Base-by-base conservation (phyloP, 495 filamentous ascomycete species). In the Hypoxylon fragiforme region DNA sequence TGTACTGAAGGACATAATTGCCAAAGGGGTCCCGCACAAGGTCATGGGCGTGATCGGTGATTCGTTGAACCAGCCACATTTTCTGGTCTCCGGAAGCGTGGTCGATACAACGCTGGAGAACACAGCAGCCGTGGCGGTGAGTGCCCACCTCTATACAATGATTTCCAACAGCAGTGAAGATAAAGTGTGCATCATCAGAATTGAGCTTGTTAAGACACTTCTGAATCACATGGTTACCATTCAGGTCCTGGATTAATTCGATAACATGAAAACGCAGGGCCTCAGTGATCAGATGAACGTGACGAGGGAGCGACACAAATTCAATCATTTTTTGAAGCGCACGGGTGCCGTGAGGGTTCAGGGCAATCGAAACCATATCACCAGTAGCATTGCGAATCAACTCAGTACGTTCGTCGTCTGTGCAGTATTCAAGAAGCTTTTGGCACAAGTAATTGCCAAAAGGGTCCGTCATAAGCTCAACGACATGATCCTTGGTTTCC, bases 251-350 rank as follows among this genome's bases (percentile, higher is more conserved):
- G 49, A 98, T 96, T 34, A 98, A 76, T 45, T 90, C 86, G 3
- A 97, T 92, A 20, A 98, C 94, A 48, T 88, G 82, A 50, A 82
- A 72, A 28, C 83, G 74, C 22, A 98, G 78, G 14, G 92, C 87
- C 21, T 83, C 68, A 52, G 95, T 94, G 61, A 98, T 90, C 15
- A 85, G 86, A 49, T 87, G 75, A 36, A 91, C 88, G 73, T 90
- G 78, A 60, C 87, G 84, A 2, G 80, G 75, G 24, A 88, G 91
- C 36, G 87, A 86, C 60, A 98, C 89, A 62, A 88, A 92, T 67
- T 98, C 94, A 54, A 98, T 97, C 94, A 98, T 98, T 79, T 97
- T 97, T 73, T 98, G 94, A 49, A 98, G 72, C 58, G 94, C 94
- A 22, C 94, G 83, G 31, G 94, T 98, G 51, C 94, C 94, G 71